Evolutionary conservation across 441 rosid genomes (phyloP), one percentile per base, ranked within the genome.

Genomic region (Eutrema salsugineum): DNA sequence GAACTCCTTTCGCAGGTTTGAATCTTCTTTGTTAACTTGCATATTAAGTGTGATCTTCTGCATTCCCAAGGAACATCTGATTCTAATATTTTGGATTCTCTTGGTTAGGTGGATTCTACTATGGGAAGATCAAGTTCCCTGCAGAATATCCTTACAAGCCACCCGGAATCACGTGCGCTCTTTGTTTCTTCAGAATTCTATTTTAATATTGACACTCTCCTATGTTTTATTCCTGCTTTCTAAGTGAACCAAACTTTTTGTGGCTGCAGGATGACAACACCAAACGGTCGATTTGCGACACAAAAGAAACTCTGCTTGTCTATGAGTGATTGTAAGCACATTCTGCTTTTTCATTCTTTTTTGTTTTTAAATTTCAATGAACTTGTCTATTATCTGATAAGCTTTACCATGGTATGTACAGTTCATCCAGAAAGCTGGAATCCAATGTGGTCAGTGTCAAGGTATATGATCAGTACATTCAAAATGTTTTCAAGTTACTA

Each of bases 351-450:
- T 22, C 46, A 14, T 40, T 40, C 3, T 2, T 40, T 40, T 15
- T 47, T 47, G 6, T 6, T 28, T 4, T 4, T 28, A 1, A 32
- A 32, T 5, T 32, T 32, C 35, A 32, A 32, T 32, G 7, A 47
- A 19, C 46, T 42, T 42, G 46, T 6, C 3, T 14, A 17, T 28
- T 42, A 36, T 47, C 53, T 71, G 39, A 56, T 17, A 66, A 35
- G 40, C 1, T 62, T 71, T 38, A 51, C 15, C 67, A 20, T 74
- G 61, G 6, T 35, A 12, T 65, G 69, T 80, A 40, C 81, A 94
- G 98, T 88, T 83, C 98, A 94, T 78, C 98, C 98, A 20, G 98
- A 94, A 83, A 91, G 88, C 85, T 94, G 98, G 98, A 94, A 94
- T 63, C 98, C 98, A 3, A 94, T 94, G 97, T 94, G 98, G 97